These are phyloP conservation scores for Ceratocystis papillata DNA, from an alignment of 2,329 filamentous ascomycete species.

Conservation along the genomic window DNA sequence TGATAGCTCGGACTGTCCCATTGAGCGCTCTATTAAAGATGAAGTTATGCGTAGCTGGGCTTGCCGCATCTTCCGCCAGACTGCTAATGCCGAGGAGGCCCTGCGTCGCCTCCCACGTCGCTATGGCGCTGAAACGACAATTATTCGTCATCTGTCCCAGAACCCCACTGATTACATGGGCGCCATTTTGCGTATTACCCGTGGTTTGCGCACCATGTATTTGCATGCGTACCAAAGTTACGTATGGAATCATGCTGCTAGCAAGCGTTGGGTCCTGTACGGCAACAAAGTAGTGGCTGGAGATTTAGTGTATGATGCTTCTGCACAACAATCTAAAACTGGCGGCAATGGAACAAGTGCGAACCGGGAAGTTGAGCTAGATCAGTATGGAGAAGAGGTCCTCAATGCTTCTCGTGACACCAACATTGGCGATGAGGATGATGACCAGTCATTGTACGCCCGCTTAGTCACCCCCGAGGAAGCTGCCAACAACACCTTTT, in stretches of 20 bases:
- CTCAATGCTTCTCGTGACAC: slow-evolving; percentile 38
- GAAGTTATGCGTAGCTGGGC: slow-evolving; percentile 70
- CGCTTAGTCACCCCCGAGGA: slow-evolving; percentile 68
- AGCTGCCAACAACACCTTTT: slow-evolving; percentile 61
- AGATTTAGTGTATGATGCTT: slow-evolving; percentile 60
- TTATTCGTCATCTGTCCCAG: slow-evolving; percentile 65
- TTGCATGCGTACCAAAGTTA: slow-evolving; percentile 92
- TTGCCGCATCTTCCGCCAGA: slow-evolving; percentile 58
- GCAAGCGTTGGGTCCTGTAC: slow-evolving; percentile 66
- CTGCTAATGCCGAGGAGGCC: slow-evolving; percentile 48
- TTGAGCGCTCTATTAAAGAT: slow-evolving; percentile 53
- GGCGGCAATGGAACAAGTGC: slow-evolving; percentile 21
- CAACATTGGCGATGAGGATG: slow-evolving; percentile 35
- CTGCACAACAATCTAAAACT: slow-evolving; percentile 20
- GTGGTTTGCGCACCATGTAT: slow-evolving; percentile 83
- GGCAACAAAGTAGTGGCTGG: slow-evolving; percentile 67
- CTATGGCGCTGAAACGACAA: slow-evolving; percentile 66
- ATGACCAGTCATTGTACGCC: slow-evolving; percentile 45
- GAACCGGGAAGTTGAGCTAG: slow-evolving; percentile 30
- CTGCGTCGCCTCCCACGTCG: slow-evolving; percentile 62
- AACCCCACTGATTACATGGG: slow-evolving; percentile 63
- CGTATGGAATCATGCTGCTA: slow-evolving; percentile 82
- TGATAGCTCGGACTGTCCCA: slow-evolving; percentile 32
- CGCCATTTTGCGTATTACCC: slow-evolving; percentile 66
- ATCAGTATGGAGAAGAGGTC: slow-evolving; percentile 50